Evolutionary conservation across 2,329 filamentous ascomycete species (phyloP), one percentile per base, ranked within the genome.

Genomic region (Fonsecaea monophora): DNA sequence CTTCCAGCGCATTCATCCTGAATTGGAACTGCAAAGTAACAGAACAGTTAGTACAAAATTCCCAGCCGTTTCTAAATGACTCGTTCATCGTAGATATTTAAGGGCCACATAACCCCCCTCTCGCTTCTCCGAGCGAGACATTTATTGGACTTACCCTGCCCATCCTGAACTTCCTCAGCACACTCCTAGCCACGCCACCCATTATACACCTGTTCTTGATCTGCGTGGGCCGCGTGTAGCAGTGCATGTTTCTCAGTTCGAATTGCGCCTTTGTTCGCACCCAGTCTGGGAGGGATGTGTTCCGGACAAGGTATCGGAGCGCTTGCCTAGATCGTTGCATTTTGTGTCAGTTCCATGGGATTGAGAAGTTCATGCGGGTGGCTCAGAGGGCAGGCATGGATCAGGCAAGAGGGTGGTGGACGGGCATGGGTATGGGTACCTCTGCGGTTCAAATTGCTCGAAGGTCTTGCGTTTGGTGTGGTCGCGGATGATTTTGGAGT

Each of bases 381-480:
- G 25, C 38, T 13, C 15, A 18, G 12, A 48, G 6, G 32, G 38
- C 18, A 48, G 56, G 5, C 37, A 45, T n/a, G 61, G 48, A 32
- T 25, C 30, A 32, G 30, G 4, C 4, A 13, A 12, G 5, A 6
- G 59, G 15, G 8, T 6, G 38, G 30, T 9, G 42, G 42, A 54
- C 30, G 30, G 30, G 4, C 30, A 32, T 40, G 45, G 18, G 12
- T 38, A n/a, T 13, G 37, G 7, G 21, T 83, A 96, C 94, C 94
- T 90, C 82, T 97, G 91, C 4, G 93, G 88, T 83, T 99, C 95
- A 77, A 90, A 84, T 77, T 92, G 85, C 77, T 90, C 91, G 76
- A 94, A 97, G 66, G 93, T 92, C 82, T 96, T 94, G 75, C 95
- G 91, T 87, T 98, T 99, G 63, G 93, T 94, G 82, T 98, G 92